Evolutionary conservation across 1,139 yeast genomes (phyloP).

Genomic region (Pichia sp.): DNA sequence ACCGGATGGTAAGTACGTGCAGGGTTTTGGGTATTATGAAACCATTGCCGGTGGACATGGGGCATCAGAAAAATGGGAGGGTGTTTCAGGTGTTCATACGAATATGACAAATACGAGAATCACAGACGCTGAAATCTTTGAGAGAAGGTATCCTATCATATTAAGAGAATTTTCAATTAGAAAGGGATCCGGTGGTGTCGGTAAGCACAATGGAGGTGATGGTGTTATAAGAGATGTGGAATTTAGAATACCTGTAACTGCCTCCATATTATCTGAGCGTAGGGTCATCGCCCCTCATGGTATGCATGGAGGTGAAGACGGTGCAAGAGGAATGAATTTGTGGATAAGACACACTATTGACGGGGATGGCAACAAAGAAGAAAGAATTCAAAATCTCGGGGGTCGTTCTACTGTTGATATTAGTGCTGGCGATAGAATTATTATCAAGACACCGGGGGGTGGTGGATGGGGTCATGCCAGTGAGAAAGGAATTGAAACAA

Average conservation of each 20-base stretch:
- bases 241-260: conserved; percentile 33
- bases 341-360: conserved; percentile 32
- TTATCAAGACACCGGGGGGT: conserved; percentile 48
- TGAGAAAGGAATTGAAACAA: not conserved
- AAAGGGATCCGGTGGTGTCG: conserved; percentile 33
- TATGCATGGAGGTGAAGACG: conserved; percentile 37
- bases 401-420: conserved; percentile 33
- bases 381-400: conserved; percentile 25
- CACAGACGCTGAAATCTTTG: conserved; percentile 38
- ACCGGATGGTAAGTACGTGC: conserved; percentile 30
- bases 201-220: conserved; percentile 34
- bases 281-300: conserved; percentile 38
- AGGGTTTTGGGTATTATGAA: conserved; percentile 45
- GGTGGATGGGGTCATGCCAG: conserved; percentile 42
- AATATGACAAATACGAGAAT: conserved; percentile 43
- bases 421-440: conserved; percentile 41
- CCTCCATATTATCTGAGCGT: conserved; percentile 36
- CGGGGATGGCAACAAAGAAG: conserved; percentile 20
- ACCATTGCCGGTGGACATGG: conserved; percentile 48
- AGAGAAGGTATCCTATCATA: conserved; percentile 37
- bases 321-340: conserved; percentile 37
- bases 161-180: conserved; percentile 33
- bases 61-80: conserved; percentile 38
- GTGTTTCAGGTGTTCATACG: conserved; percentile 43
- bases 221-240: conserved; percentile 38